Base-by-base conservation (phyloP, 2,329 filamentous ascomycete species). In the Epichloe sibirici region DNA sequence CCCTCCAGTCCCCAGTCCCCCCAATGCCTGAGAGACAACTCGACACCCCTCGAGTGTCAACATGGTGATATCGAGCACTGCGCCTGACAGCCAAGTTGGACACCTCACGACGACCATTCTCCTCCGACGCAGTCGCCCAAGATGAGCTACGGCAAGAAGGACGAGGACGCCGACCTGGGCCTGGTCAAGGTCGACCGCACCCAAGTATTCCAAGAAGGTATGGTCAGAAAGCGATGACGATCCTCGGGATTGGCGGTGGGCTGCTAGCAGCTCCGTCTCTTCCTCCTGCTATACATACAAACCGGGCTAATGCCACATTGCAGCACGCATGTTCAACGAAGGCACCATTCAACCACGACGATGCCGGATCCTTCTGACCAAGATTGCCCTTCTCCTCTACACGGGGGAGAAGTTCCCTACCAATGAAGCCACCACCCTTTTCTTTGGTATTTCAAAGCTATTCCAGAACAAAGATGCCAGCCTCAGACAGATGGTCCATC, bases 391-490 rank as follows among this genome's bases (percentile, higher is more conserved):
- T 54, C 85, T 98, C 58, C 80, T 98, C 62, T 96, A 96, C 72
- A 97, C 90, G 21, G 93, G 93, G 93, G n/a, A 98, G 75, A 90
- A 85, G 67, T 98, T 97, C 76, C 90, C 91, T 45, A 91, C 87
- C 55, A 94, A 95, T 67, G 93, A 98, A 81, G 93, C 93, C 61
- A 97, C 93, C 35, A 91, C 89, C 47, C 86, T 98, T 59, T 98
- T 98, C 82, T 97, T 97, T 69, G 90, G 91, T 62, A 97, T 95
- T 71, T 97, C 91, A 57, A 97, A 97, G 79, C 81, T 97, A 56
- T 98, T 98, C 79, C 91, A 97, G 77, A 97, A 97, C 74, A 97
- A 96, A 73, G 93, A 98, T 85, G 87, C 90, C 64, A 91, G 89
- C 63, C 78, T 98, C 67, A 89, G 93, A 65, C 93, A 98, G 77